Evolutionary conservation across 768 basidiomycete species (phyloP), one percentile per base, ranked within the genome.

Genomic region (Crepidotus variabilis): DNA sequence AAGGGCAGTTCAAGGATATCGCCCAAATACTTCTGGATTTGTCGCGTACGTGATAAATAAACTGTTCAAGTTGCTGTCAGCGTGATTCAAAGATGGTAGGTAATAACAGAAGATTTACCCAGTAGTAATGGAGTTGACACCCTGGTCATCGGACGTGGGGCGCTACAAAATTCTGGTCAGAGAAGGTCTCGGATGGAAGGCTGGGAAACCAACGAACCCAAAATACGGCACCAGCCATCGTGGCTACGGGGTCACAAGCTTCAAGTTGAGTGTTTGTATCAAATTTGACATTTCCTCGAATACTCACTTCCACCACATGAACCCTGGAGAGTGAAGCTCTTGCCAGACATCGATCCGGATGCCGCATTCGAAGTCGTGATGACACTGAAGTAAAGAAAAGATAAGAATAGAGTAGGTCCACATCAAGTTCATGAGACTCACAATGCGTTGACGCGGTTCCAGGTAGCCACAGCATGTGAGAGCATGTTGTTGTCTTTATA

Each of bases 201-300:
- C n/a, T 36, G 16, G 16, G 35, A 36, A 21, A 20, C 18, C 20
- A 16, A 52, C 69, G 47, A 59, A 79, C 79, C 80, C 81, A 82
- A 61, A 83, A 83, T n/a, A 83, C 81, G 8, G 78, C 79, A 1
- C 81, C 81, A 4, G 75, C 78, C 78, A 81, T 82, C 11, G 77
- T 75, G 18, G 64, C 77, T 79, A 55, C 13, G 11, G 22, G 14
- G 32, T 10, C 22, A 52, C 32, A 22, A 57, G n/a, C n/a, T n/a
- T n/a, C n/a, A n/a, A 39, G 4, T 16, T 50, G 16, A 36, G 18
- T 23, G 32, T 56, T 20, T 24, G 18, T 13, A 2, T 39, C 36
- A 18, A 22, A 24, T 21, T 8, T 8, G 8, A 28, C 28, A 28
- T 8, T 28, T 28, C 28, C 28, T 28, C 35, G 10, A 7, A 11